Base-by-base conservation (phyloP, 768 basidiomycete species). In the Tricholoma hemisulphureum region DNA sequence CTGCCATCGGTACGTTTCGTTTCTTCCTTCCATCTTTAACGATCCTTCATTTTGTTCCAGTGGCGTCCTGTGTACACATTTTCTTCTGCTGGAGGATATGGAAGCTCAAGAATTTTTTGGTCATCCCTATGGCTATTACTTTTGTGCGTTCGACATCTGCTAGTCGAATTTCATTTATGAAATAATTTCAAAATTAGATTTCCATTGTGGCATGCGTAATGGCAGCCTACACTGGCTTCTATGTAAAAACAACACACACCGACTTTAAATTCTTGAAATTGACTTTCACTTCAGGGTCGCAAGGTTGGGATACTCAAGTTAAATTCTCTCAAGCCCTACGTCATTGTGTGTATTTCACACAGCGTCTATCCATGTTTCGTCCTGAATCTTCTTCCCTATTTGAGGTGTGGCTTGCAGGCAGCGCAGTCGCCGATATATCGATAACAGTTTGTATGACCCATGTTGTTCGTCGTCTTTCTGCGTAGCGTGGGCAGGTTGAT, bases 31-130 rank as follows among this genome's bases (percentile, higher is more conserved):
- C 8, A 28, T 1, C 18, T 3, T 11, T 28, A 1, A 51, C 16
- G 35, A 35, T 6, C 26, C 34, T 14, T 43, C 20, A 6, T 16
- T 18, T 32, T 24, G 21, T 13, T 23, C 10, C 26, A 62, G 61
- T 65, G 24, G 62, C 64, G 5, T 31, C 51, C 11, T 48, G 60
- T n/a, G 62, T 58, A 8, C 64, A 65, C 23, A 26, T 29, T 14
- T 64, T 64, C 55, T 64, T 57, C 31, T 51, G 56, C 21, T 64
- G 63, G 56, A 39, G 53, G 29, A 55, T 58, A 16, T 60, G 45
- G 14, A 51, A 50, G 39, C 35, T 64, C 16, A 29, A 51, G 11
- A 14, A 51, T 13, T 43, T 53, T 10, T 10, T 58, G 8, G 20
- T 56, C 32, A 16, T 63, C 14, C 60, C 62, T 8, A 31, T 53